These are phyloP conservation scores for Torulaspora quercuum DNA, from an alignment of 805 yeast genomes.

Conservation along the genomic window DNA sequence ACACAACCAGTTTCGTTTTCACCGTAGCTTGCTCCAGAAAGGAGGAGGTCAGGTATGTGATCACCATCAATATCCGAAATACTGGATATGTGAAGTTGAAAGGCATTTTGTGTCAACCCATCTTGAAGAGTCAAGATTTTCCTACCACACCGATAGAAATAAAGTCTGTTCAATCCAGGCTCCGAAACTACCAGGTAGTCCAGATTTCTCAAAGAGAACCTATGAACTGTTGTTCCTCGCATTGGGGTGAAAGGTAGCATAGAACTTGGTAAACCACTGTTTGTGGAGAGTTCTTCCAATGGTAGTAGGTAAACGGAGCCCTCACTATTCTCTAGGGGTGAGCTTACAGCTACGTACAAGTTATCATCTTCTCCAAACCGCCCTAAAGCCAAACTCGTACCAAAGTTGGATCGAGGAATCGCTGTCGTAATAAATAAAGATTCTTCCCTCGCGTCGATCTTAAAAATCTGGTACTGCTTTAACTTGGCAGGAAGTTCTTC, in stretches of 20 bases:
- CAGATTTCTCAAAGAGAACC: constrained; percentile 28
- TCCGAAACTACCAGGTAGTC: constrained; percentile 46
- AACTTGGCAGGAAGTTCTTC: background rate
- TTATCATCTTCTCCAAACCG: constrained; percentile 38
- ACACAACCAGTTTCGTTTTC: constrained; percentile 25
- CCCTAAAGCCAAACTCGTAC: constrained; percentile 44
- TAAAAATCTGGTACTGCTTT: background rate
- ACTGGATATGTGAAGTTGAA: constrained; percentile 35
- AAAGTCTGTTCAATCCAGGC: constrained; percentile 50
- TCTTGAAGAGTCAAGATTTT: constrained; percentile 30
- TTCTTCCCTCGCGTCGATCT: background rate
- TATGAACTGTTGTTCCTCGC: constrained; percentile 44
- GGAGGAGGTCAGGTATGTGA: constrained; percentile 41
- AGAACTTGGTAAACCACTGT: background rate
- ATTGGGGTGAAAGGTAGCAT: constrained; percentile 19
- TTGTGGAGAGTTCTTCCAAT: constrained; percentile 30
- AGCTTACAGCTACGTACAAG: constrained; percentile 48
- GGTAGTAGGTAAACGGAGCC: constrained; percentile 49
- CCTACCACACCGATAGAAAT: constrained; percentile 34
- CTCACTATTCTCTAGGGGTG: constrained; percentile 44
- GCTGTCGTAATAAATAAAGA: constrained; percentile 1
- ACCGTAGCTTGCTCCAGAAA: constrained; percentile 46
- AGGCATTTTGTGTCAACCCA: constrained; percentile 19
- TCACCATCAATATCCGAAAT: constrained; percentile 39
- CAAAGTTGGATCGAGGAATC: constrained; percentile 41